Conservation (phyloP, 2,329 filamentous ascomycete species). For the Neopestalotiopsis rosae region DNA sequence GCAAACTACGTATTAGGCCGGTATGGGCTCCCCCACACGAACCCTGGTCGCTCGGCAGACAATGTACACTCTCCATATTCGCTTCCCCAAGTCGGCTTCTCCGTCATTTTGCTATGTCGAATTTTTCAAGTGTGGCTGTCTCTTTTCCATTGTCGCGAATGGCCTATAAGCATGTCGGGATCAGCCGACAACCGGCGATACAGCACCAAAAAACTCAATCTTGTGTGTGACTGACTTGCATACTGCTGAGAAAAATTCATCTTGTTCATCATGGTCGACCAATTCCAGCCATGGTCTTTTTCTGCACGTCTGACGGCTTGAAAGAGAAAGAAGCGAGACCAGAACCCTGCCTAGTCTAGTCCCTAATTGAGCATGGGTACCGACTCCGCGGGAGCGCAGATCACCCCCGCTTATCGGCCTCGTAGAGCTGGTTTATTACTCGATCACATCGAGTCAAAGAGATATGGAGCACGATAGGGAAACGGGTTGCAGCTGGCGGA, state of each 20-base stretch:
- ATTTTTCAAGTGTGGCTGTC: background rate
- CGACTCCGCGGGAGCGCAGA: constrained; percentile 4
- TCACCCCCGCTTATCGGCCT: constrained; percentile 4
- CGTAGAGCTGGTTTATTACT: constrained; percentile 18
- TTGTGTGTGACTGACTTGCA: background rate
- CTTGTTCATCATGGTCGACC: background rate
- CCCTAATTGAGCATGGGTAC: background rate
- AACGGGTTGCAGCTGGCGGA: background rate
- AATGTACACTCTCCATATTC: background rate
- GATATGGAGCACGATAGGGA: background rate
- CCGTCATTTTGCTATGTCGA: background rate
- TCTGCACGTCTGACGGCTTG: background rate
- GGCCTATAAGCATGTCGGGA: background rate
- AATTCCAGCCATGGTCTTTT: background rate
- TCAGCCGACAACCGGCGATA: constrained; percentile 1
- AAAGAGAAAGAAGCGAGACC: background rate
- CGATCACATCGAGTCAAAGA: constrained; percentile 21
- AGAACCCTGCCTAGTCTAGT: background rate
- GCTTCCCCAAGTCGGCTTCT: constrained; percentile 13
- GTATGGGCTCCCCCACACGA: background rate
- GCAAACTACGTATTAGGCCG: too few species aligned
- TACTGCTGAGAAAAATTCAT: background rate
- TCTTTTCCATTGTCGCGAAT: background rate
- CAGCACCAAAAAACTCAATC: background rate
- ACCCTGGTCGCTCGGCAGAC: constrained; percentile 7